Evolutionary conservation across 1,284 basidiomycete species (phyloP).

Genomic region (Macrocystidia cucumis): DNA sequence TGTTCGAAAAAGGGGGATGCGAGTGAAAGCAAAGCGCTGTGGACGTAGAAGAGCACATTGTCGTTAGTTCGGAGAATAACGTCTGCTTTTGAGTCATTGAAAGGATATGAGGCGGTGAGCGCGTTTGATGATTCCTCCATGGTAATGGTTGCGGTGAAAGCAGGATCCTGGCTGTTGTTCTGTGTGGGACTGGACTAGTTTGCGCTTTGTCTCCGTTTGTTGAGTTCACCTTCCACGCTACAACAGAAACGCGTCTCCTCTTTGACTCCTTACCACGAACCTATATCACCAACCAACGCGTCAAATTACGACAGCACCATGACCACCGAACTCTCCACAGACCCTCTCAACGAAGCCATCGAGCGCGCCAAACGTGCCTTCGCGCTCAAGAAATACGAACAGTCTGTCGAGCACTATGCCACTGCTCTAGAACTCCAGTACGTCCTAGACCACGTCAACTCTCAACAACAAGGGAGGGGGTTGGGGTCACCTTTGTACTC

Average conservation of each 20-base stretch:
- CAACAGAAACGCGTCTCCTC: constrained; percentile 3
- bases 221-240: not conserved
- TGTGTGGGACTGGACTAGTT: not conserved
- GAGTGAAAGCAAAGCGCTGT: constrained; percentile 32
- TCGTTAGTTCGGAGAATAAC: constrained; percentile 39
- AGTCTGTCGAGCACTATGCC: constrained; percentile 80
- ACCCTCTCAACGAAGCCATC: constrained; percentile 48
- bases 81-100: constrained; percentile 29
- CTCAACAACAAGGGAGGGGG: too few species aligned
- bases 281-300: not conserved
- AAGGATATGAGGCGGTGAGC: too few species aligned
- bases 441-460: too few species aligned
- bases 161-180: not conserved
- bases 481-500: constrained; percentile 15
- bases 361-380: constrained; percentile 81
- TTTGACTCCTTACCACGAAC: not conserved
- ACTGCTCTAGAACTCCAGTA: constrained; percentile 80
- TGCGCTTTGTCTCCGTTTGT: constrained; percentile 4
- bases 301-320: constrained; percentile 2
- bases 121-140: too few species aligned
- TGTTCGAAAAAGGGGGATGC: constrained; percentile 37
- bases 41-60: constrained; percentile 32
- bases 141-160: too few species aligned
- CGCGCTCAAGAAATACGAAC: constrained; percentile 81
- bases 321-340: constrained; percentile 9